Evolutionary conservation across 1,284 basidiomycete species (phyloP).

Genomic region (Cutaneotrichosporon curvatum): DNA sequence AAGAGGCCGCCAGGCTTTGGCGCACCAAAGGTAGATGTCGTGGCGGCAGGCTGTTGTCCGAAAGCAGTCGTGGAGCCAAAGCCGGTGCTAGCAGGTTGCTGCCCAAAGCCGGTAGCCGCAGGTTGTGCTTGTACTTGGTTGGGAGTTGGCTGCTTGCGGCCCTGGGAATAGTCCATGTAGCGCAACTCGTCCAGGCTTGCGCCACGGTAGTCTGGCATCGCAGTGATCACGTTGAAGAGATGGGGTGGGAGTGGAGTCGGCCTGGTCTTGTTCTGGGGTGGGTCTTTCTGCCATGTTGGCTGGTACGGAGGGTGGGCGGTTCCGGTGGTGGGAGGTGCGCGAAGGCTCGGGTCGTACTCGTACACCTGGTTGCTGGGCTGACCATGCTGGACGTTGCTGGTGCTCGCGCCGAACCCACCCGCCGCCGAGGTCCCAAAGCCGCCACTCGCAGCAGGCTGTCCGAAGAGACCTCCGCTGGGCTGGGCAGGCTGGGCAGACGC

Average conservation of each 20-base stretch:
- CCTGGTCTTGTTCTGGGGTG: conserved; percentile 8
- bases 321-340: conserved; percentile 25
- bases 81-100: conserved; percentile 45
- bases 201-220: conserved; percentile 38
- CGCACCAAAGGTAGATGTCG: conserved; percentile 24
- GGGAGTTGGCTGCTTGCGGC: conserved; percentile 50
- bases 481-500: conserved; percentile 51
- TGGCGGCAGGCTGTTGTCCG: conserved; percentile 11
- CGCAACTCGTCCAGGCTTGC: conserved; percentile 46
- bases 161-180: conserved; percentile 52
- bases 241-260: conserved; percentile 17
- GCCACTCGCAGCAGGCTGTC: neutral
- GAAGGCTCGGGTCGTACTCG: conserved; percentile 19
- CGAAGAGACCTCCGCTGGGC: conserved; percentile 37
- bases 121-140: conserved; percentile 10
- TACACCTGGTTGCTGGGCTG: conserved; percentile 22
- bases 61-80: conserved; percentile 45
- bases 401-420: conserved; percentile 18
- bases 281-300: conserved; percentile 43
- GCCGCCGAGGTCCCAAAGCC: conserved; percentile 6
- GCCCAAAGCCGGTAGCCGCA: conserved; percentile 38
- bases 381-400: neutral
- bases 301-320: conserved; percentile 34
- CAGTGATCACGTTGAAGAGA: conserved; percentile 42
- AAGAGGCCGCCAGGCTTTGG: conserved; percentile 43